Conservation (phyloP, 2,329 filamentous ascomycete genomes). For the Coleophoma crateriformis region DNA sequence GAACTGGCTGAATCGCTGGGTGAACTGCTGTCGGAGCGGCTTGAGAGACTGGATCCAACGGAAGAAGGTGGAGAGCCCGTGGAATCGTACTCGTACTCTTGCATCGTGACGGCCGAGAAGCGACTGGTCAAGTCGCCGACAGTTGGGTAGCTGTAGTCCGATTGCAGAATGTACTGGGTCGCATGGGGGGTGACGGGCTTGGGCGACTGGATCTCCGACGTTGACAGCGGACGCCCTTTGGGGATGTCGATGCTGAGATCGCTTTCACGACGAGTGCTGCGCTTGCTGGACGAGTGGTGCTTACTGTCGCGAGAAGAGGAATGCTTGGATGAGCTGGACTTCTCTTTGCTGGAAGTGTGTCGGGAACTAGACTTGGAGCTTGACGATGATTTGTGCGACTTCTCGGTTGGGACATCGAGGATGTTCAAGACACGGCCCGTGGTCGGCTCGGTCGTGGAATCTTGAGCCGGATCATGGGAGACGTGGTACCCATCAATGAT, state of each 20-base stretch:
- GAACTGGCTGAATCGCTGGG: slow-evolving; percentile 56
- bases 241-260: slow-evolving; percentile 61
- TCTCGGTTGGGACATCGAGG: slow-evolving; percentile 72
- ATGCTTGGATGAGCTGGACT: slow-evolving; percentile 29
- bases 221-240: slow-evolving; percentile 82
- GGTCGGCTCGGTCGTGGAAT: slow-evolving; percentile 89
- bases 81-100: slow-evolving; percentile 45
- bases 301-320: slow-evolving; percentile 26
- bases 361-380: slow-evolving; percentile 34
- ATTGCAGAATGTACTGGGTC: slow-evolving; percentile 79
- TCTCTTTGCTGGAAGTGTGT: slow-evolving; percentile 36
- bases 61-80: slow-evolving; percentile 60
- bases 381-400: slow-evolving; percentile 39
- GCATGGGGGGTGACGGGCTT: slow-evolving; percentile 85
- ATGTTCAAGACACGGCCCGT: slow-evolving; percentile 97
- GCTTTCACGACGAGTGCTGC: slow-evolving; percentile 32
- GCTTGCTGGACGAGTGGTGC: slow-evolving; percentile 35
- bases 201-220: slow-evolving; percentile 85
- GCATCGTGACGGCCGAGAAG: slow-evolving; percentile 58
- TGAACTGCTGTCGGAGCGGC: slow-evolving; percentile 68
- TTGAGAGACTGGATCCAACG: slow-evolving; percentile 64
- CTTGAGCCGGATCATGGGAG: slow-evolving; percentile 88
- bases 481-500: slow-evolving; percentile 99
- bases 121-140: slow-evolving; percentile 76
- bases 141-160: slow-evolving; percentile 67